These are phyloP conservation scores for Schrenkiella parvula DNA, from an alignment of 345 rosid species.

Conservation along the genomic window DNA sequence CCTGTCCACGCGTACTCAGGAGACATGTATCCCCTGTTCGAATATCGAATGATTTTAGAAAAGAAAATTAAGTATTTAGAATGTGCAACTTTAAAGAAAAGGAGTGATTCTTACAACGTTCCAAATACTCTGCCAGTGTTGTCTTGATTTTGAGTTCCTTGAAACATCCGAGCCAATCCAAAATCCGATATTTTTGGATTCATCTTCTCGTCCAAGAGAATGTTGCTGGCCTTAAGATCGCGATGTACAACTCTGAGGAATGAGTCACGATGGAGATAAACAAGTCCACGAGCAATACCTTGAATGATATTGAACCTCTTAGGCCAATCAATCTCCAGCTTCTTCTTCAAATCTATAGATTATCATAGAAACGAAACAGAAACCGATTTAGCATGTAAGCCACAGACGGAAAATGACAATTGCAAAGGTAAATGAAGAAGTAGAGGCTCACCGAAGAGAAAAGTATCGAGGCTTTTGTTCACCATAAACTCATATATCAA, in stretches of 20 bases:
- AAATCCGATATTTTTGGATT: slow-evolving; percentile 23
- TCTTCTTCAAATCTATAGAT: background rate
- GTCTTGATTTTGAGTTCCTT: slow-evolving; percentile 14
- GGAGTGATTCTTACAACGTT: slow-evolving; percentile 3
- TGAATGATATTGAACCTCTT: slow-evolving; percentile 13
- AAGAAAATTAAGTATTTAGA: background rate
- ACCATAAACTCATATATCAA: slow-evolving; percentile 50
- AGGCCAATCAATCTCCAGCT: slow-evolving; percentile 11
- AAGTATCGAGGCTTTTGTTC: slow-evolving; percentile 46
- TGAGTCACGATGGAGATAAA: slow-evolving; percentile 14
- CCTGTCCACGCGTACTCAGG: slow-evolving; percentile 50
- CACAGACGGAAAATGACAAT: background rate
- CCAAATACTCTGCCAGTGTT: slow-evolving; percentile 9
- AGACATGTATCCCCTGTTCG: slow-evolving; percentile 36
- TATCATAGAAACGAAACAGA: background rate
- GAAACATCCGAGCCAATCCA: slow-evolving; percentile 22
- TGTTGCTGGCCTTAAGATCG: slow-evolving; percentile 14
- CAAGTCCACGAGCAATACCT: slow-evolving; percentile 18
- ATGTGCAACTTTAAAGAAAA: background rate
- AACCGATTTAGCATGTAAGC: background rate
- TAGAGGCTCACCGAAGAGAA: slow-evolving; percentile 40
- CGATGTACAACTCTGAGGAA: slow-evolving; percentile 11
- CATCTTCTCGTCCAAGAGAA: slow-evolving; percentile 24
- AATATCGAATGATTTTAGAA: background rate
- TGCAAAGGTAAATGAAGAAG: background rate